Percentiles rank a stretch among this genome's conserved stretches.
phyloP scores from a whole-genome alignment of 768 basidiomycete species.

The Pseudohyphozyma bogoriensis region DNA sequence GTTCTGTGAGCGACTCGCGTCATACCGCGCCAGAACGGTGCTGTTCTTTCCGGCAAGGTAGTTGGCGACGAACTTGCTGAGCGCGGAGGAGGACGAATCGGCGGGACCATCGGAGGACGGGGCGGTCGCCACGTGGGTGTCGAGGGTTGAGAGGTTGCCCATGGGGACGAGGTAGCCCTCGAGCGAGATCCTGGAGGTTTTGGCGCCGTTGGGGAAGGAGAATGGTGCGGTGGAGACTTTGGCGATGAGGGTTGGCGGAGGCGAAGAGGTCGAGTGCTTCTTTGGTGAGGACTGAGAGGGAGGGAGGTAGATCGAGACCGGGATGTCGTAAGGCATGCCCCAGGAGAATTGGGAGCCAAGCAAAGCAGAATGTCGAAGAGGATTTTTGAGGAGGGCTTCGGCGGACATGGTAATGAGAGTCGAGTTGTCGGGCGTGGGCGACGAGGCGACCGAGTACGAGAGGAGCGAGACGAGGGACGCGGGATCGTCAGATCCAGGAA shows the following conservation, averaged over 20 bases:
- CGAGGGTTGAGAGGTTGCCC: conserved; percentile 11
- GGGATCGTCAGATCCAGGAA: conserved; percentile 13
- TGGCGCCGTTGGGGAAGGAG: no score
- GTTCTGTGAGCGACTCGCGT: conserved; percentile 1
- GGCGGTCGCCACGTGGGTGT: no score
- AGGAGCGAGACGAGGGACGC: conserved; percentile 10
- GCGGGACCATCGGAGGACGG: neutral
- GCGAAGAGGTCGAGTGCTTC: neutral
- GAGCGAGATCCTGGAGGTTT: neutral
- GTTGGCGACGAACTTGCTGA: conserved; percentile 18
- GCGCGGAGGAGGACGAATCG: neutral
- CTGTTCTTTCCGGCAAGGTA: conserved; percentile 22
- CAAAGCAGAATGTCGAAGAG: conserved; percentile 1
- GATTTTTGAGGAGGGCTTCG: conserved; percentile 7
- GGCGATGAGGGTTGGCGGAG: conserved; percentile 16
- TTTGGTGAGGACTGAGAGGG: conserved; percentile 6
- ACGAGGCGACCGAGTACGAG: conserved; percentile 11
- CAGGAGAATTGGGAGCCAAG: conserved; percentile 15
- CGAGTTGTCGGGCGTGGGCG: conserved; percentile 2
- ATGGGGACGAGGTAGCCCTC: conserved; percentile 18
- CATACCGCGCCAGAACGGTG: conserved; percentile 20
- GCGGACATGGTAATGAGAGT: conserved; percentile 18
- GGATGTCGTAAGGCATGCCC: conserved; percentile 23
- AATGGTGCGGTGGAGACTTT: neutral
- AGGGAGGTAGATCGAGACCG: conserved; percentile 18